Evolutionary conservation across 2,329 filamentous ascomycete species (phyloP).

Genomic region (Dactylellina leptospora): DNA sequence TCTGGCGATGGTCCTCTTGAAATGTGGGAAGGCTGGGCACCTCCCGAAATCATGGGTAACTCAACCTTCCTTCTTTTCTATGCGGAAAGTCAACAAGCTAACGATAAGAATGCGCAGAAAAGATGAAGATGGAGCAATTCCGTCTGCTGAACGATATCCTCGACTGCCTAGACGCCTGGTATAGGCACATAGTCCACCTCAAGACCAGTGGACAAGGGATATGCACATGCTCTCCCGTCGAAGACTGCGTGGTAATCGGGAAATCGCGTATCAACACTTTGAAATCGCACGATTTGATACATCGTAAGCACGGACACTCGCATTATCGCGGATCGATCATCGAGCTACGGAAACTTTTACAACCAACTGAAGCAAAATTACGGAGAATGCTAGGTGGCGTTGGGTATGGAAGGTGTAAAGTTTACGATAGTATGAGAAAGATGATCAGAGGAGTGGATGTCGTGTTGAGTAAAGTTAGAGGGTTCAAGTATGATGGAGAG

Average conservation of each 20-base stretch:
- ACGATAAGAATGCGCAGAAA: neutral
- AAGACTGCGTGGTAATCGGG: constrained; percentile 23
- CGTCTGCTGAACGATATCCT: constrained; percentile 1
- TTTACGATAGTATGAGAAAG: constrained; percentile 31
- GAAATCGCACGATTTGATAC: constrained; percentile 7
- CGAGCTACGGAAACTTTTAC: constrained; percentile 15
- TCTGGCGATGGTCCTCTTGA: neutral
- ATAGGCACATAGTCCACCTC: constrained; percentile 14
- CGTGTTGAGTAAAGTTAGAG: constrained; percentile 7
- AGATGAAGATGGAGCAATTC: constrained; percentile 25
- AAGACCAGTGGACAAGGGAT: constrained; percentile 3
- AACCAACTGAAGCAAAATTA: constrained; percentile 10
- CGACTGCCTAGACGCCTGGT: constrained; percentile 11
- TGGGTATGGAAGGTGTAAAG: constrained; percentile 25
- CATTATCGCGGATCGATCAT: constrained; percentile 9
- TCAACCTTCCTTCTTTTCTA: too few species aligned
- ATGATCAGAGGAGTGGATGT: constrained; percentile 17
- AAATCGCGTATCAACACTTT: constrained; percentile 1
- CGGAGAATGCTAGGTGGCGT: constrained; percentile 9
- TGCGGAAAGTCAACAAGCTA: neutral
- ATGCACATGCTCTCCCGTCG: constrained; percentile 31
- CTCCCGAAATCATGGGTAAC: constrained; percentile 13
- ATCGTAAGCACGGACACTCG: neutral
- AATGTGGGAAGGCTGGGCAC: constrained; percentile 38
- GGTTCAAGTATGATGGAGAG: constrained; percentile 5